phyloP scores from a whole-genome alignment of 2,329 filamentous ascomycete species.

The Colletotrichum plurivorum region DNA sequence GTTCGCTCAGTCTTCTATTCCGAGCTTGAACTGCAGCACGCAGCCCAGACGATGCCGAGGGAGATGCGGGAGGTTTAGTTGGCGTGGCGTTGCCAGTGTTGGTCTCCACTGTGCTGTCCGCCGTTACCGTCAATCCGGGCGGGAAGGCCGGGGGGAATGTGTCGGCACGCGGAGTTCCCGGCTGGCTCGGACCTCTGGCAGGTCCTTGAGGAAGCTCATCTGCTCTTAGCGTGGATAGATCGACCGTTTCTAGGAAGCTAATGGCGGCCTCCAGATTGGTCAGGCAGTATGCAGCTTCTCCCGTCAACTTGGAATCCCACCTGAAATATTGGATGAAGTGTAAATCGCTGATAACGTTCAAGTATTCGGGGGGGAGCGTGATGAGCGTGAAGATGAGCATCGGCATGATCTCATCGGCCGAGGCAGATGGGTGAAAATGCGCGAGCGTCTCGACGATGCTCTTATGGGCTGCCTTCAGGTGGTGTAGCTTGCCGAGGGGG shows the following conservation, averaged over 20 bases:
- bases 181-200: constrained; percentile 64
- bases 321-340: constrained; percentile 95
- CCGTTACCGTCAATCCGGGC: constrained; percentile 56
- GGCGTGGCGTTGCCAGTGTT: constrained; percentile 51
- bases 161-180: constrained; percentile 64
- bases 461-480: constrained; percentile 90
- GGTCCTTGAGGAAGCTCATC: constrained; percentile 82
- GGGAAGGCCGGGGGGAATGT: constrained; percentile 72
- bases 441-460: constrained; percentile 90
- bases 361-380: constrained; percentile 86
- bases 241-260: constrained; percentile 94
- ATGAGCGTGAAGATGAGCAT: constrained; percentile 97
- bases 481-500: constrained; percentile 90
- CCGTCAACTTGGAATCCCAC: constrained; percentile 87
- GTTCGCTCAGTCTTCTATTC: constrained; percentile 84
- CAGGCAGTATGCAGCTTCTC: constrained; percentile 95
- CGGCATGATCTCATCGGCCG: constrained; percentile 96
- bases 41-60: constrained; percentile 53
- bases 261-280: constrained; percentile 97
- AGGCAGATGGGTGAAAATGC: constrained; percentile 82
- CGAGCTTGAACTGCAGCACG: constrained; percentile 67
- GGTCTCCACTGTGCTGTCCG: constrained; percentile 50
- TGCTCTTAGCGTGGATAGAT: constrained; percentile 87
- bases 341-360: constrained; percentile 94
- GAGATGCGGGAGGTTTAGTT: constrained; percentile 54